Base-by-base conservation (phyloP, 2,329 filamentous ascomycete species). In the Sporothrix variecibatus region DNA sequence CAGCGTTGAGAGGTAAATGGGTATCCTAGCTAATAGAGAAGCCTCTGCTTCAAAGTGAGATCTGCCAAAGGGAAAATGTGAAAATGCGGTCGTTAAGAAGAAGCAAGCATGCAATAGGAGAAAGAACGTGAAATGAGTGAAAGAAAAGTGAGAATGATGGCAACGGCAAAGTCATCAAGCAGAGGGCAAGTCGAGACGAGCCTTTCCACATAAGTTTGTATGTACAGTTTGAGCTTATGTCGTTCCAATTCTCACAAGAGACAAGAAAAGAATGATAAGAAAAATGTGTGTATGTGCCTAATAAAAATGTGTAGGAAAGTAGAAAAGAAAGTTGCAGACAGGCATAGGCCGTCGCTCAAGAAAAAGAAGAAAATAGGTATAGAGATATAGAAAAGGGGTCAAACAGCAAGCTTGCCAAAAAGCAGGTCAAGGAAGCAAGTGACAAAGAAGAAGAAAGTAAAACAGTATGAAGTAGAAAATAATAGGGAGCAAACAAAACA, bases 321-420 rank as follows among this genome's bases (percentile, higher is more conserved):
- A 71, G 12, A 71, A 6, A 38, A 31, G 43, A 11, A 60, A 38
- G 15, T 2, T 31, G 58, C 58, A 38, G 38, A 46, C 62, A 46
- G 26, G 23, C 64, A 46, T 28, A 58, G 31, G 69, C 43, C 38
- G 62, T 60, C 58, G 46, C 26, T 23, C 1, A 43, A 58, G 31
- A 58, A 67, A 17, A 40, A 56, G 12, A 12, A 12, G 7, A 6
- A 72, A 70, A 46, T 46, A 40, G 15, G 64, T 7, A 69, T 46
- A 28, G 46, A 46, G 46, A 73, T 76, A 75, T 43, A 75, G 71
- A 56, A 34, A 31, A 34, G 17, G 26, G 34, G 62, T 31, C 38
- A 58, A 72, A 65, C 26, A 8, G 26, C 26, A 34, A 49, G 38
- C 23, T 64, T 64, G 53, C 56, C 46, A 38, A 28, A 28, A 62